These are phyloP conservation scores for Inonotus obliquus DNA, from an alignment of 1,284 basidiomycete genomes.

Conservation along the genomic window DNA sequence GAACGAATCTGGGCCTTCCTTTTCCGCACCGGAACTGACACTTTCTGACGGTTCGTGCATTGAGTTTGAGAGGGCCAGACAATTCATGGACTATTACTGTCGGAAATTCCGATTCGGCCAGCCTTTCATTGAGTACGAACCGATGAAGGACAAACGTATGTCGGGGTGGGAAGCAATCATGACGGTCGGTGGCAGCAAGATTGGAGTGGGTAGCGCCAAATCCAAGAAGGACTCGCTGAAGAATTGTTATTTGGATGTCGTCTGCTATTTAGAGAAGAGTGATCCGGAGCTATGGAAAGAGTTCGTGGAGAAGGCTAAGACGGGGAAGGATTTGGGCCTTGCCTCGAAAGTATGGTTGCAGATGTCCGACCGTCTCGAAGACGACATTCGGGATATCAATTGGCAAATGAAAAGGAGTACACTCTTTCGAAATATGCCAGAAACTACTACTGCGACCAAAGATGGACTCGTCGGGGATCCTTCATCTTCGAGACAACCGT, in stretches of 20 bases:
- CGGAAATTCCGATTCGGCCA: conserved; percentile 75
- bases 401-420: conserved; percentile 56
- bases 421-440: conserved; percentile 46
- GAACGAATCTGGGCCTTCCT: conserved; percentile 21
- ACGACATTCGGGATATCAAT: conserved; percentile 72
- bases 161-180: conserved; percentile 77
- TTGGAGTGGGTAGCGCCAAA: conserved; percentile 70
- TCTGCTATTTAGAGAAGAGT: conserved; percentile 80
- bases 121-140: conserved; percentile 68
- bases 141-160: conserved; percentile 26
- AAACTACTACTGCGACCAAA: conserved; percentile 14
- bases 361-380: conserved; percentile 66
- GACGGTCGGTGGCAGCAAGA: conserved; percentile 72
- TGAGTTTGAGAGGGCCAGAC: conserved; percentile 72
- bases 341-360: conserved; percentile 71
- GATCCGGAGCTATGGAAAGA: conserved; percentile 78
- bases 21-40: conserved; percentile 22
- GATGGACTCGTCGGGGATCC: neutral
- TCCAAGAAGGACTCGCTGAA: conserved; percentile 77
- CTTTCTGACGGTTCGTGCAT: conserved; percentile 70
- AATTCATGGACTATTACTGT: conserved; percentile 97
- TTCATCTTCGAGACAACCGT: conserved; percentile 23
- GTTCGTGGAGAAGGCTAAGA: conserved; percentile 56
- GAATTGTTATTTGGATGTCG: conserved; percentile 84
- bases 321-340: conserved; percentile 65